phyloP scores from a whole-genome alignment of 495 filamentous ascomycete genomes.

The Penicillium fimorum region DNA sequence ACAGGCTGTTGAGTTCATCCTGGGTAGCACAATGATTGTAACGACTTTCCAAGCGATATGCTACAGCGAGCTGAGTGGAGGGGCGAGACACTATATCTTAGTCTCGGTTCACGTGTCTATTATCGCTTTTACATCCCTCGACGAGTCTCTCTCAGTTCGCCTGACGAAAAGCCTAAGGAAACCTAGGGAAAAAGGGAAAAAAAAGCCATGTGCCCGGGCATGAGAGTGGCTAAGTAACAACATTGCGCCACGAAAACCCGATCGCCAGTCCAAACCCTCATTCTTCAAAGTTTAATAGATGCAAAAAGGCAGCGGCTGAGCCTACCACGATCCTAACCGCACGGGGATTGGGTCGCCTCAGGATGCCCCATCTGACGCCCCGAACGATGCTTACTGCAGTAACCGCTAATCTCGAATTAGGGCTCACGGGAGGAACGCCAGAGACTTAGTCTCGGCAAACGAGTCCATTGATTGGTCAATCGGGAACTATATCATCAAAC shows the following conservation, averaged over 20 bases:
- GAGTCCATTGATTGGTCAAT: conserved; percentile 3
- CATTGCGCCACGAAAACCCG: conserved; percentile 8
- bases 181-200: neutral
- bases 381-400: conserved; percentile 12
- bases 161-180: neutral
- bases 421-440: neutral
- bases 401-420: conserved; percentile 3
- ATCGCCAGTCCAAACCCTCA: neutral
- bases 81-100: conserved; percentile 1
- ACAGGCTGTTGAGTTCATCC: conserved; percentile 17
- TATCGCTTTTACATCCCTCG: neutral
- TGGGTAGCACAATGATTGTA: neutral
- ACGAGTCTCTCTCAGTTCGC: neutral
- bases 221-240: neutral
- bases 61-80: neutral
- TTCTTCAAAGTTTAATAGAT: neutral
- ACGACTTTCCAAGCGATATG: neutral
- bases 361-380: conserved; percentile 11
- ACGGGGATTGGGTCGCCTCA: conserved; percentile 14
- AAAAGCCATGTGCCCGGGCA: neutral
- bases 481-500: conserved; percentile 3
- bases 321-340: neutral
- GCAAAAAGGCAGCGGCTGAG: neutral
- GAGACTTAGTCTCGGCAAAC: conserved; percentile 10
- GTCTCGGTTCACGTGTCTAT: neutral